phyloP scores from a whole-genome alignment of 1,139 yeast genomes.

The Suhomyces bokatorum region DNA sequence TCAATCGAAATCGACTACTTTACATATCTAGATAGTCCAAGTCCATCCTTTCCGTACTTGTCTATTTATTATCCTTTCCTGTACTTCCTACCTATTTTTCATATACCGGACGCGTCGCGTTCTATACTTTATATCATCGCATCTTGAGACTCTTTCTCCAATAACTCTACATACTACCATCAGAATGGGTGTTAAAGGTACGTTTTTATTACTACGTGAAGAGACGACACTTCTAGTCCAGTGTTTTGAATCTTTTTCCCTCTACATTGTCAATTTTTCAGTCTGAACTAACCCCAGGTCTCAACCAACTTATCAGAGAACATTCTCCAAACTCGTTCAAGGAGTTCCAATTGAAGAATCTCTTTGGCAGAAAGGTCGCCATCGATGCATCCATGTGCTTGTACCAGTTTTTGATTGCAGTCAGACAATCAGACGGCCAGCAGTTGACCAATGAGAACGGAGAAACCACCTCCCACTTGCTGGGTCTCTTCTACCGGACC shows the following conservation, averaged over 20 bases:
- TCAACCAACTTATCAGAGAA: slow-evolving; percentile 78
- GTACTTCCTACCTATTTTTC: no score
- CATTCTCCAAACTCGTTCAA: slow-evolving; percentile 84
- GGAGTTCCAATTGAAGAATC: slow-evolving; percentile 76
- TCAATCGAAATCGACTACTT: no score
- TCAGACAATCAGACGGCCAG: slow-evolving; percentile 95
- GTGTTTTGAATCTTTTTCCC: background rate
- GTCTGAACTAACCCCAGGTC: slow-evolving; percentile 44
- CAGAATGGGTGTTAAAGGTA: slow-evolving; percentile 76
- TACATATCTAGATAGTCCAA: no score
- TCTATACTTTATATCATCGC: background rate
- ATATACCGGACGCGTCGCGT: slow-evolving; percentile 4
- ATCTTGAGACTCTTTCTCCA: no score
- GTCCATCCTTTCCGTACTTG: no score
- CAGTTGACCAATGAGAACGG: slow-evolving; percentile 87
- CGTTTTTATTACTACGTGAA: slow-evolving; percentile 16
- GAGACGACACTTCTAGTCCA: background rate
- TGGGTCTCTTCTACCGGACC: slow-evolving; percentile 95
- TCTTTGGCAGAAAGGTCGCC: slow-evolving; percentile 94
- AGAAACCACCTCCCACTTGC: slow-evolving; percentile 90
- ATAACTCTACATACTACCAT: no score
- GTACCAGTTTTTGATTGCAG: slow-evolving; percentile 93
- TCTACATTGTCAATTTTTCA: background rate
- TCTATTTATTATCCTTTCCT: no score
- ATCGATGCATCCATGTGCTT: slow-evolving; percentile 89